phyloP scores from a whole-genome alignment of 2,329 filamentous ascomycete genomes.

The Ascochyta rabiei region DNA sequence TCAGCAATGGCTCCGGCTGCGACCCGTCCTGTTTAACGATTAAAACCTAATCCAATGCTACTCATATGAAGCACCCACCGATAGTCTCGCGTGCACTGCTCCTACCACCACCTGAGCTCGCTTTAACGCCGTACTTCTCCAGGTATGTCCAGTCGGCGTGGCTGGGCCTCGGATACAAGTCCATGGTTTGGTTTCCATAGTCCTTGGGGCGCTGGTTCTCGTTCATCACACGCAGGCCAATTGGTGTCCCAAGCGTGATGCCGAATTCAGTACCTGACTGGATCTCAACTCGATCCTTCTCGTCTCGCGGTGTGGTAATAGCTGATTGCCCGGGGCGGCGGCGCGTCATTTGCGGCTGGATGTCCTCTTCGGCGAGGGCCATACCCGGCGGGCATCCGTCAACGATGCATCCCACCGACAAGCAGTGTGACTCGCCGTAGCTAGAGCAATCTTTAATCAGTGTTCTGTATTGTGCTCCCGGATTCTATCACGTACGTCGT shows the following conservation, averaged over 20 bases:
- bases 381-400: constrained; percentile 90
- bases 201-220: constrained; percentile 92
- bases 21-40: constrained; percentile 65
- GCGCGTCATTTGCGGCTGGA: constrained; percentile 93
- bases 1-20: constrained; percentile 90
- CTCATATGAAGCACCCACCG: constrained; percentile 53
- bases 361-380: constrained; percentile 80
- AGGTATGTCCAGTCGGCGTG: constrained; percentile 97
- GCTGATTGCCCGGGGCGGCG: constrained; percentile 85
- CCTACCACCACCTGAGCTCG: constrained; percentile 84
- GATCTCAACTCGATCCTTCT: constrained; percentile 89
- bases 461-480: not conserved
- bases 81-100: constrained; percentile 95
- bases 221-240: constrained; percentile 84
- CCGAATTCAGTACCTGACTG: constrained; percentile 92
- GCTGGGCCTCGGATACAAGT: constrained; percentile 84
- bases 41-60: no score
- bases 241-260: constrained; percentile 86
- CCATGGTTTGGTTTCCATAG: constrained; percentile 88
- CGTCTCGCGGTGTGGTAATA: constrained; percentile 91
- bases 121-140: constrained; percentile 94
- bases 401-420: constrained; percentile 91
- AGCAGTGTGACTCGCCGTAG: constrained; percentile 88
- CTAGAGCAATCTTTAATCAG: constrained; percentile 47
- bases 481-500: constrained; percentile 68